Base-by-base conservation (phyloP, 352 stramenopile species). In the Globisporangium emineosum region DNA sequence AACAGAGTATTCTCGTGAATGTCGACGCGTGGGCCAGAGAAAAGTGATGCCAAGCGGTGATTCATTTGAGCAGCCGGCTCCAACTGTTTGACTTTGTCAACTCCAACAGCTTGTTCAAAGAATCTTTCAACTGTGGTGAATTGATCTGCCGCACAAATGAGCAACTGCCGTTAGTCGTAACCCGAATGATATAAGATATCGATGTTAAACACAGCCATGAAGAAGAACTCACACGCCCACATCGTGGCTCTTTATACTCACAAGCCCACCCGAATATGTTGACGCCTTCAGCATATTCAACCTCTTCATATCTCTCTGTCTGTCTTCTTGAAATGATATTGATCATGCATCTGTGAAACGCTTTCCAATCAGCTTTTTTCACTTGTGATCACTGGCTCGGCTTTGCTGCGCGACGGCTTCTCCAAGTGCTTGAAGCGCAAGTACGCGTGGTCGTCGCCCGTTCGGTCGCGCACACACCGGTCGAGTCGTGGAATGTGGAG, bases 361-460 rank as follows among this genome's bases (percentile, higher is more conserved):
- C 17, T 47, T 5, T 23, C 17, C 7, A 17, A 52, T 52, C 27
- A 57, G 23, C 49, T 66, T 40, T 42, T 57, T 43, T 64, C 47
- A 5, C 25, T 55, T n/a, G 64, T 37, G 30, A 64, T 30, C 61
- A 68, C 60, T 51, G 65, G 35, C 29, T 55, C 30, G 29, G 33
- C 49, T 61, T 69, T 54, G 67, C 60, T 69, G 51, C 65, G 66
- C 23, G 66, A 64, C n/a, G 77, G 67, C 32, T 80, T 84, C 40
- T 80, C 67, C 43, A 86, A 65, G 55, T 94, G 83, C 70, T 95
- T 93, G 64, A 93, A 95, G 25, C 83, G 84, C 51, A 95, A 65
- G 57, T 91, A 93, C n/a, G 83, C 83, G 57, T 93, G 81, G 64
- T 95, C 85, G 50, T 94, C 83, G 15, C 85, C 83, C 5, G 69